Evolutionary conservation across 306 rosid genomes (phyloP).

Genomic region (Lupinus albus): DNA sequence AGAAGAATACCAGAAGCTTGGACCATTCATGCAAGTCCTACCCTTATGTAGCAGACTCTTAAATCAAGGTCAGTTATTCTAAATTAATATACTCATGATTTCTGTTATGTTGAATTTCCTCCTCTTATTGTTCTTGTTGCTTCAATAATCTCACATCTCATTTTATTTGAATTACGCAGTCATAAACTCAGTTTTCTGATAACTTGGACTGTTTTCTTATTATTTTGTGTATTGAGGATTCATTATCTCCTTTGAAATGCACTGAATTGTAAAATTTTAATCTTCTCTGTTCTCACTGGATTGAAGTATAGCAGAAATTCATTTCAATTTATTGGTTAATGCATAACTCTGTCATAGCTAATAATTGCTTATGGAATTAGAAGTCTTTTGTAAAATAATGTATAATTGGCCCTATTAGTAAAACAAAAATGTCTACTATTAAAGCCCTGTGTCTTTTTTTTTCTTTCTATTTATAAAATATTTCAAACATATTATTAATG

Average conservation of each 20-base stretch:
- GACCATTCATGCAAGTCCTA: conserved; percentile 62
- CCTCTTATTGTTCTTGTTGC: conserved; percentile 7
- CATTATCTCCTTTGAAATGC: conserved; percentile 22
- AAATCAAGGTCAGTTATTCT: conserved; percentile 53
- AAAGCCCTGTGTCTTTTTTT: no score
- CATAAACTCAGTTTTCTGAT: conserved; percentile 10
- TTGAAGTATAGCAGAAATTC: conserved; percentile 13
- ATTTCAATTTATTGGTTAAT: conserved; percentile 5
- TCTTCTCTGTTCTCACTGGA: conserved; percentile 5
- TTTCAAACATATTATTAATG: not conserved
- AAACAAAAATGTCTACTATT: no score
- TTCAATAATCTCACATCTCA: conserved; percentile 18
- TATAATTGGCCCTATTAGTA: not conserved
- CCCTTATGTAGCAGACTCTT: conserved; percentile 62
- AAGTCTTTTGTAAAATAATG: conserved; percentile 16
- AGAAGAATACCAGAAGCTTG: conserved; percentile 62
- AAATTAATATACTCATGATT: conserved; percentile 23
- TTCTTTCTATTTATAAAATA: no score
- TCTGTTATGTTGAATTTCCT: conserved; percentile 17
- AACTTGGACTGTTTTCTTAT: conserved; percentile 29
- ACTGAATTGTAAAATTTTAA: conserved; percentile 5
- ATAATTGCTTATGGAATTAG: conserved; percentile 27
- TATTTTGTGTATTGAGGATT: not conserved
- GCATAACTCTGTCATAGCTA: conserved; percentile 5
- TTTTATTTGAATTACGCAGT: conserved; percentile 21